These are phyloP conservation scores for Trifolium subterraneum DNA, from an alignment of 306 rosid genomes.

Conservation along the genomic window DNA sequence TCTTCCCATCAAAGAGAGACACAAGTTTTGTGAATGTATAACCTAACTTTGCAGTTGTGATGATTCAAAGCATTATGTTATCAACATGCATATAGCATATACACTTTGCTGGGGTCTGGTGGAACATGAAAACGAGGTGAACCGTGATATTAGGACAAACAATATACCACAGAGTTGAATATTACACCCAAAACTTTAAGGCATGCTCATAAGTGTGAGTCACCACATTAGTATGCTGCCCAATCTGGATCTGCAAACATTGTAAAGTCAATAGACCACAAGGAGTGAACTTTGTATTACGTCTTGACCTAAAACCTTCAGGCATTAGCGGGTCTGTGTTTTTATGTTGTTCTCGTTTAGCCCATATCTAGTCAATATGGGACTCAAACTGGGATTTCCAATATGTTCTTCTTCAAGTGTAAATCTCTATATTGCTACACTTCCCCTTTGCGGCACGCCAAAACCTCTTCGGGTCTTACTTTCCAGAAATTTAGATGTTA, in stretches of 20 bases:
- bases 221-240: no score
- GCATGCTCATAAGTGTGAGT: no score
- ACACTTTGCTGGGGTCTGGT: neutral
- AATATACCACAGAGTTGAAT: neutral
- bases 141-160: neutral
- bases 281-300: neutral
- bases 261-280: neutral
- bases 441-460: neutral
- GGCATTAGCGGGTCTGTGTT: neutral
- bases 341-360: neutral
- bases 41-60: neutral
- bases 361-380: neutral
- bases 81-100: constrained; percentile 2
- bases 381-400: neutral
- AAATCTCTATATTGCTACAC: neutral
- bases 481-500: neutral
- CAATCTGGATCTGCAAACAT: no score
- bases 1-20: constrained; percentile 18
- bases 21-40: constrained; percentile 4
- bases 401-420: neutral
- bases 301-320: neutral
- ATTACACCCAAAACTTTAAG: neutral
- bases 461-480: constrained; percentile 1
- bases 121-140: neutral
- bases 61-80: neutral